phyloP scores from a whole-genome alignment of 768 basidiomycete species.

The Russula foetens region DNA sequence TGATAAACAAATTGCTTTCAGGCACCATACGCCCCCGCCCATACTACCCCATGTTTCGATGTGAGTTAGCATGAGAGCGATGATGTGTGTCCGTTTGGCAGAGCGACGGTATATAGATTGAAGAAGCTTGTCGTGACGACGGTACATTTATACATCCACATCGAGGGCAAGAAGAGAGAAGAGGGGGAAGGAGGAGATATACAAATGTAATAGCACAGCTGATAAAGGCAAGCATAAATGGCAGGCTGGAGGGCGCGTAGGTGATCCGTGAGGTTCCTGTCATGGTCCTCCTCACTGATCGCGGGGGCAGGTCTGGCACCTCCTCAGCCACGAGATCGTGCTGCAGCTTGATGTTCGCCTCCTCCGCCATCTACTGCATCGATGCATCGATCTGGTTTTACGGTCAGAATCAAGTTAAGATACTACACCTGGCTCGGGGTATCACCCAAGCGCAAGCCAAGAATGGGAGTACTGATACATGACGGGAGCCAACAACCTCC shows the following conservation, averaged over 20 bases:
- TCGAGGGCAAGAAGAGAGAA: neutral
- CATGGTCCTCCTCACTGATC: constrained; percentile 78
- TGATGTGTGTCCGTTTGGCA: neutral
- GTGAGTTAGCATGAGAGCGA: too few species aligned
- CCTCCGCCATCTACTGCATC: constrained; percentile 91
- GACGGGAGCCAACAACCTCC: too few species aligned
- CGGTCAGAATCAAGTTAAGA: too few species aligned
- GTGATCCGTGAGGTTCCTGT: constrained; percentile 71
- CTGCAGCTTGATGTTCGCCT: constrained; percentile 90
- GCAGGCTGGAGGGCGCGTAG: constrained; percentile 82
- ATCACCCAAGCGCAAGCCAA: too few species aligned
- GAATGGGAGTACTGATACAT: too few species aligned
- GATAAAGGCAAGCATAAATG: constrained; percentile 29
- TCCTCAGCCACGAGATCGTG: constrained; percentile 76
- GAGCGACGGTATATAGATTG: neutral
- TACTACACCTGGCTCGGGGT: too few species aligned
- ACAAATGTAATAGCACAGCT: too few species aligned
- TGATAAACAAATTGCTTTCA: neutral
- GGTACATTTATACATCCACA: constrained; percentile 3
- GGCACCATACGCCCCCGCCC: too few species aligned
- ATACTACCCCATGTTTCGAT: too few species aligned
- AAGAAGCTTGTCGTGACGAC: neutral
- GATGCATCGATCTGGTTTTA: constrained; percentile 95
- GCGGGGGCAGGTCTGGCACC: constrained; percentile 40
- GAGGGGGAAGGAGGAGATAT: neutral